Conservation (phyloP, 169 alveolate genomes). For the Plasmodium chabaudi region DNA sequence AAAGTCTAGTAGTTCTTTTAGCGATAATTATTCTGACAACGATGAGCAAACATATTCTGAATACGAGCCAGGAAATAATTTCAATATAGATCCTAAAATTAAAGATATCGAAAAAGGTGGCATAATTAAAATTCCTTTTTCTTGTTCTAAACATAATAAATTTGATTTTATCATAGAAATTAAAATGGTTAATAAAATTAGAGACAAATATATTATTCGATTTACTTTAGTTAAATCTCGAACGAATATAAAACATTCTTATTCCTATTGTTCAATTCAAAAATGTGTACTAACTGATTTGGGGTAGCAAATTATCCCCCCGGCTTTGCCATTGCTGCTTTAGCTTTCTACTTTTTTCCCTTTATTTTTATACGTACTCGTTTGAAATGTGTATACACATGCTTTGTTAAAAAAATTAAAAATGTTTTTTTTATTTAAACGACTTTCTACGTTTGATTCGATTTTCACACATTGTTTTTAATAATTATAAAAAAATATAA, state of each 20-base stretch:
- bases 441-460: too few relatives aligned
- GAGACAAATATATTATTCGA: constrained; percentile 13
- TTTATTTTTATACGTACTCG: too few relatives aligned
- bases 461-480: neutral
- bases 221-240: constrained; percentile 47
- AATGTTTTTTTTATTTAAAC: too few relatives aligned
- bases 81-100: neutral
- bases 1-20: neutral
- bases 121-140: constrained; percentile 2
- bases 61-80: neutral
- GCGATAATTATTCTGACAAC: neutral
- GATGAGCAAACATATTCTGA: neutral
- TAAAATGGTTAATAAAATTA: constrained; percentile 14
- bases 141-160: constrained; percentile 3
- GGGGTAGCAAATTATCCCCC: neutral
- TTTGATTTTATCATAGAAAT: constrained; percentile 41
- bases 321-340: too few relatives aligned
- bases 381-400: neutral
- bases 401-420: too few relatives aligned
- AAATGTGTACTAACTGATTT: constrained; percentile 18
- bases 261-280: constrained; percentile 3
- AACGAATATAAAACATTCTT: constrained; percentile 10
- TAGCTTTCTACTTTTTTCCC: too few relatives aligned
- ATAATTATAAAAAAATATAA: neutral
- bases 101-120: constrained; percentile 3